Conservation (phyloP, 306 rosid genomes). For the Quercus berberidifolia region DNA sequence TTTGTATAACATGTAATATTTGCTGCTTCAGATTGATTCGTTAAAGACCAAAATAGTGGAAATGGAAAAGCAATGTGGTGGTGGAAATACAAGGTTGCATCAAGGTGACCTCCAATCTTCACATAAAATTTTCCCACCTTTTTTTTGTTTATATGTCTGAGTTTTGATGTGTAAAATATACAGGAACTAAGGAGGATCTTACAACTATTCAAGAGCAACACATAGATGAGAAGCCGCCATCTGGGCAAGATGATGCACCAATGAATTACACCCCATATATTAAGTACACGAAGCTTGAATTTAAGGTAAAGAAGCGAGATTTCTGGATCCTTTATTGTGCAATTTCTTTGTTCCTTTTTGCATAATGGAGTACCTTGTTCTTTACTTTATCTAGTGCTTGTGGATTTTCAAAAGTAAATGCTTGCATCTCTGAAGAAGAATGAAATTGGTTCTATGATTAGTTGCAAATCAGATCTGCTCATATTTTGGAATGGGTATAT, state of each 20-base stretch:
- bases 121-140: conserved; percentile 6
- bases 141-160: neutral
- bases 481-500: neutral
- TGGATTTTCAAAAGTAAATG: neutral
- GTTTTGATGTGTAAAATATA: conserved; percentile 11
- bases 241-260: conserved; percentile 42
- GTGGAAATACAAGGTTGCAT: conserved; percentile 27
- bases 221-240: conserved; percentile 30
- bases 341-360: conserved; percentile 8
- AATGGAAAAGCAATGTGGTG: conserved; percentile 43
- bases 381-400: neutral
- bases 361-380: neutral
- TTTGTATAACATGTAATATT: conserved; percentile 12
- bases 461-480: neutral
- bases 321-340: conserved; percentile 6
- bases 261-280: conserved; percentile 67
- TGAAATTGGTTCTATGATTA: conserved; percentile 2
- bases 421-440: neutral
- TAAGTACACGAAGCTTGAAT: conserved; percentile 81
- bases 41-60: conserved; percentile 59
- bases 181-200: conserved; percentile 38
- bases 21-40: conserved; percentile 52
- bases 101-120: conserved; percentile 48
- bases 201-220: conserved; percentile 37
- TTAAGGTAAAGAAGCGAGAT: conserved; percentile 54